Percentiles rank a stretch among this genome's conserved stretches.
These are phyloP conservation scores for Vitis rupestris DNA, from an alignment of 164 flowering plant genomes.

Conservation along the genomic window DNA sequence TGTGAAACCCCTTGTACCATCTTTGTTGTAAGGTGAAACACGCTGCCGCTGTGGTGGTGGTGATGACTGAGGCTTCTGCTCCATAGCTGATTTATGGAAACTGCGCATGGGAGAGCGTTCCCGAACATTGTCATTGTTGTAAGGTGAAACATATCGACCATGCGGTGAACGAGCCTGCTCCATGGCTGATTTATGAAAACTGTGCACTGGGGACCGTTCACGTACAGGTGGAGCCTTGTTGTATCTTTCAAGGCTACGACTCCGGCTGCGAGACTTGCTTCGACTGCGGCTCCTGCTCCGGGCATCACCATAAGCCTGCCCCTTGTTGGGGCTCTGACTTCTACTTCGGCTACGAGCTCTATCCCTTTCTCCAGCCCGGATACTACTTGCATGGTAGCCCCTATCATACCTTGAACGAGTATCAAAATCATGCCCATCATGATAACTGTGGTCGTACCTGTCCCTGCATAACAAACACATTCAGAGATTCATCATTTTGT, in stretches of 20 bases:
- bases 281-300: constrained; percentile 16
- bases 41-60: constrained; percentile 4
- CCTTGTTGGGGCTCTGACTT: constrained; percentile 36
- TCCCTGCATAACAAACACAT: constrained; percentile 2
- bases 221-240: constrained; percentile 10
- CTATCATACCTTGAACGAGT: constrained; percentile 18
- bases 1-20: neutral
- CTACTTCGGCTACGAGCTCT: constrained; percentile 14
- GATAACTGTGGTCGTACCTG: constrained; percentile 31
- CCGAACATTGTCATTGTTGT: neutral
- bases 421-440: constrained; percentile 18
- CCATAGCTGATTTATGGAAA: constrained; percentile 30
- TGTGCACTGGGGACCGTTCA: constrained; percentile 8
- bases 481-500: neutral
- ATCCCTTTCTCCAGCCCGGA: neutral
- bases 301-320: constrained; percentile 18
- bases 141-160: neutral
- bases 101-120: constrained; percentile 20
- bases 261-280: constrained; percentile 27
- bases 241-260: constrained; percentile 35
- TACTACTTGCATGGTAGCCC: constrained; percentile 6
- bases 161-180: neutral
- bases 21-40: neutral
- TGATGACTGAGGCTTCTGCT: constrained; percentile 8
- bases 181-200: constrained; percentile 4